These are phyloP conservation scores for Brachypodium distachyon DNA, from an alignment of 202 grass and related monocot species.

Conservation along the genomic window DNA sequence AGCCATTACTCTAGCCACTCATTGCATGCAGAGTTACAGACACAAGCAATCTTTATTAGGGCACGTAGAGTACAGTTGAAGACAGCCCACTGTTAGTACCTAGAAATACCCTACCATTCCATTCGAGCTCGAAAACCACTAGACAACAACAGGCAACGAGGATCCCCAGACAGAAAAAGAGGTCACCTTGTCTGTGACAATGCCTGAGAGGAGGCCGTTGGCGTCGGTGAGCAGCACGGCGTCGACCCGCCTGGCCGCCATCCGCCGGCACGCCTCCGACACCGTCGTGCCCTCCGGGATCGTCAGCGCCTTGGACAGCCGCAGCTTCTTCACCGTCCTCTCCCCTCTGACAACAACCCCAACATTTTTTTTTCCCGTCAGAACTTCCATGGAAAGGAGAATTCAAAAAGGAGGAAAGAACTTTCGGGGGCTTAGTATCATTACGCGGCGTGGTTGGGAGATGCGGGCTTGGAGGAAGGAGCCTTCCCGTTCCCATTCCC, in stretches of 20 bases:
- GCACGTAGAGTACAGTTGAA: conserved; percentile 3
- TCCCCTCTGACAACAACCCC: conserved; percentile 42
- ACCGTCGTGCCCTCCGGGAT: conserved; percentile 71
- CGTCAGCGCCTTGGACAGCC: conserved; percentile 89
- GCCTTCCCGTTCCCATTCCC: conserved; percentile 15
- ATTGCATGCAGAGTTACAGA: conserved; percentile 27
- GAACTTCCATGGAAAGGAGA: neutral
- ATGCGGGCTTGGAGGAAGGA: conserved; percentile 30
- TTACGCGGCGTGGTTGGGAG: conserved; percentile 33
- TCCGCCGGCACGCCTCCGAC: conserved; percentile 74
- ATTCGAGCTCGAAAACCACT: neutral
- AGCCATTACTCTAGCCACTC: neutral
- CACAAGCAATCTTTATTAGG: conserved; percentile 10
- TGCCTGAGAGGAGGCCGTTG: conserved; percentile 84
- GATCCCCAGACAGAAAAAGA: neutral
- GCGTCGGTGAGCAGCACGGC: conserved; percentile 79
- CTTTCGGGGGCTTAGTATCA: conserved; percentile 3
- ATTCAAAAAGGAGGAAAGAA: neutral
- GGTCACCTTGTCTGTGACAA: conserved; percentile 83
- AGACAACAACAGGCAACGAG: neutral
- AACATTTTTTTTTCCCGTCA: conserved; percentile 6
- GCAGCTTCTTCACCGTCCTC: conserved; percentile 85
- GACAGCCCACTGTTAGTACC: neutral
- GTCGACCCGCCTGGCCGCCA: conserved; percentile 69
- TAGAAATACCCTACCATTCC: neutral